Evolutionary conservation across 345 rosid genomes (phyloP).

Genomic region (Eutrema heterophyllum): DNA sequence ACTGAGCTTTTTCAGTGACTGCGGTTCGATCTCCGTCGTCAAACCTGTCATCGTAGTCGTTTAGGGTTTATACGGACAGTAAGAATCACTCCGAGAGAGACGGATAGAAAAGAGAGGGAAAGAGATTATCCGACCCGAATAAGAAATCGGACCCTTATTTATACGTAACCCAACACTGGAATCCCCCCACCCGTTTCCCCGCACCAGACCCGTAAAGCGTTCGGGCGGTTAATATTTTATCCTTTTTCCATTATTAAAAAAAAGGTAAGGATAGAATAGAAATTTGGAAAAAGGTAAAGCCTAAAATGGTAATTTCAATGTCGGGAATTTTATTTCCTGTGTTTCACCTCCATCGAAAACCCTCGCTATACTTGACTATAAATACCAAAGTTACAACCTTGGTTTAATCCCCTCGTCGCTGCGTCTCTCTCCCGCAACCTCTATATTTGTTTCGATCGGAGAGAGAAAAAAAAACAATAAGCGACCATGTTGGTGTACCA

Average conservation of each 20-base stretch:
- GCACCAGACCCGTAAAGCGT: background rate
- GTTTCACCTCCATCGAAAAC: conserved; percentile 16
- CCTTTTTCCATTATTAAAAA: background rate
- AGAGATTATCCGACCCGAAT: background rate
- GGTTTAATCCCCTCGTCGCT: conserved; percentile 23
- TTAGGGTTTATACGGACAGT: conserved; percentile 6
- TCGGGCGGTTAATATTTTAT: background rate
- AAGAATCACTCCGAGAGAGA: background rate
- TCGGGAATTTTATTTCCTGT: background rate
- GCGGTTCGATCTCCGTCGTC: conserved; percentile 61
- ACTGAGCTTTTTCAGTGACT: conserved; percentile 72
- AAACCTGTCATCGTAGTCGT: conserved; percentile 34
- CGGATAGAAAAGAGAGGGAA: background rate
- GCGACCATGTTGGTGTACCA: conserved; percentile 92
- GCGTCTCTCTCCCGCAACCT: conserved; percentile 34
- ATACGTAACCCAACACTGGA: no score
- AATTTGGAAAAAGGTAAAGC: background rate
- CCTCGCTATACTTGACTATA: conserved; percentile 11
- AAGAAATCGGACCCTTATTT: background rate
- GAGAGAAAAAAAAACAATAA: conserved; percentile 31
- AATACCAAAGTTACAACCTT: background rate
- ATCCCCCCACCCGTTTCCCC: background rate
- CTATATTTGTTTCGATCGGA: conserved; percentile 15
- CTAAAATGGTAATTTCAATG: background rate
- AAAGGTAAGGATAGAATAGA: background rate